A percentile compares a stretch with the other conserved stretches of the same genome.
Evolutionary conservation across 345 rosid species (phyloP).

Genomic region (Durio zibethinus): DNA sequence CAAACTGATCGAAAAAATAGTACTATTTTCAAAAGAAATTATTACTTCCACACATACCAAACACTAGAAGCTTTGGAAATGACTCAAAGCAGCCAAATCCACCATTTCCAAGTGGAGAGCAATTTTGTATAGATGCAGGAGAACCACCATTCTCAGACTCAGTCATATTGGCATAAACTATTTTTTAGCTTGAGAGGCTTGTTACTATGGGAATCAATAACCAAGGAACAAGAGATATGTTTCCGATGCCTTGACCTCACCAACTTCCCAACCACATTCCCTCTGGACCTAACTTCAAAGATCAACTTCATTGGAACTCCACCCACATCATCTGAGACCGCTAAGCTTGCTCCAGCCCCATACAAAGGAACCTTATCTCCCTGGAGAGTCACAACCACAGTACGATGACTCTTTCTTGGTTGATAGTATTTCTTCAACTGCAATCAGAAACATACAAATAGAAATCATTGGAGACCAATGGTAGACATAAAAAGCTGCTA

Average conservation of each 20-base stretch:
- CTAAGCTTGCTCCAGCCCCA: slow-evolving; percentile 69
- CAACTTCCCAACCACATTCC: slow-evolving; percentile 77
- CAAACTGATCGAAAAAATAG: background rate
- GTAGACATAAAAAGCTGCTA: background rate
- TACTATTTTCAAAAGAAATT: background rate
- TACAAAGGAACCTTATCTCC: slow-evolving; percentile 66
- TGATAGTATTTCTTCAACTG: slow-evolving; percentile 77
- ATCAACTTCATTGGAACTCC: slow-evolving; percentile 55
- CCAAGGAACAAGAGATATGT: slow-evolving; percentile 50
- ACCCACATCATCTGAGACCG: slow-evolving; percentile 31
- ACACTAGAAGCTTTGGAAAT: background rate
- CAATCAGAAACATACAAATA: slow-evolving; percentile 10
- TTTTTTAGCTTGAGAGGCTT: slow-evolving; percentile 49
- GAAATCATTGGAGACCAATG: background rate
- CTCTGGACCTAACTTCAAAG: slow-evolving; percentile 57
- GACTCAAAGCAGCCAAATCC: background rate
- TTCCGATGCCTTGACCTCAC: slow-evolving; percentile 58
- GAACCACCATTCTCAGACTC: background rate
- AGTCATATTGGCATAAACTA: slow-evolving; percentile 35
- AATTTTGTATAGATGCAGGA: background rate
- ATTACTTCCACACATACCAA: background rate
- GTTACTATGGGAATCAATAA: slow-evolving; percentile 43
- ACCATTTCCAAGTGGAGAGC: background rate
- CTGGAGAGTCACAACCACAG: slow-evolving; percentile 37
- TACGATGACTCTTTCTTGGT: slow-evolving; percentile 65